Percentiles rank a stretch among this genome's conserved stretches.
Evolutionary conservation across 1,284 basidiomycete species (phyloP).

Genomic region (Melanopsichium pennsylvanicum): DNA sequence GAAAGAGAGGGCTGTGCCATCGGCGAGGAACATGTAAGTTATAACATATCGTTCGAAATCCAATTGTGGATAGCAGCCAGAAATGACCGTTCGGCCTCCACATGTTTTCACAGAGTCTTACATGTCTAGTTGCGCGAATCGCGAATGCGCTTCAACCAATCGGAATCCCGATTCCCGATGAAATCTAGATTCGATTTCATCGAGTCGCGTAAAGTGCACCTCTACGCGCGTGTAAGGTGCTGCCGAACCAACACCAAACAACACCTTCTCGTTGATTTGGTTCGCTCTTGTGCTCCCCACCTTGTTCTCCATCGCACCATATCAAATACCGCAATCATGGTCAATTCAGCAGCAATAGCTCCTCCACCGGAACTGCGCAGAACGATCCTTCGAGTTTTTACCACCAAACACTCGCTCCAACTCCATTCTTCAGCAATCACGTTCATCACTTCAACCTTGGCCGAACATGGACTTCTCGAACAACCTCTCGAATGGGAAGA

Average conservation of each 20-base stretch:
- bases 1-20: too few species aligned
- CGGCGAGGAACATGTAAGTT: too few species aligned
- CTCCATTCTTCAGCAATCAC: slow-evolving; percentile 61
- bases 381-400: slow-evolving; percentile 57
- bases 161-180: too few species aligned
- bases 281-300: neutral
- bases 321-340: neutral
- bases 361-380: slow-evolving; percentile 57
- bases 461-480: slow-evolving; percentile 53
- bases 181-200: too few species aligned
- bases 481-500: slow-evolving; percentile 56
- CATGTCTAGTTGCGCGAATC: too few species aligned
- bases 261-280: slow-evolving; percentile 4
- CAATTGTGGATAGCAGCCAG: too few species aligned
- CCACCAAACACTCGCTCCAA: slow-evolving; percentile 59
- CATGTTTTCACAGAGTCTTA: too few species aligned
- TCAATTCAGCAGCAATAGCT: neutral
- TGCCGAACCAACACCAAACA: too few species aligned
- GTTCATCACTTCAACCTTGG: slow-evolving; percentile 58
- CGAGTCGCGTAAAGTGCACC: slow-evolving; percentile 24
- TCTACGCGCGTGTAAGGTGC: slow-evolving; percentile 5
- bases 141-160: too few species aligned
- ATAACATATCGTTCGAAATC: slow-evolving; percentile 11
- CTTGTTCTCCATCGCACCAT: neutral
- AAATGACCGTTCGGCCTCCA: slow-evolving; percentile 6